Conservation (phyloP, 441 rosid species). For the Syzygium syzygioides region DNA sequence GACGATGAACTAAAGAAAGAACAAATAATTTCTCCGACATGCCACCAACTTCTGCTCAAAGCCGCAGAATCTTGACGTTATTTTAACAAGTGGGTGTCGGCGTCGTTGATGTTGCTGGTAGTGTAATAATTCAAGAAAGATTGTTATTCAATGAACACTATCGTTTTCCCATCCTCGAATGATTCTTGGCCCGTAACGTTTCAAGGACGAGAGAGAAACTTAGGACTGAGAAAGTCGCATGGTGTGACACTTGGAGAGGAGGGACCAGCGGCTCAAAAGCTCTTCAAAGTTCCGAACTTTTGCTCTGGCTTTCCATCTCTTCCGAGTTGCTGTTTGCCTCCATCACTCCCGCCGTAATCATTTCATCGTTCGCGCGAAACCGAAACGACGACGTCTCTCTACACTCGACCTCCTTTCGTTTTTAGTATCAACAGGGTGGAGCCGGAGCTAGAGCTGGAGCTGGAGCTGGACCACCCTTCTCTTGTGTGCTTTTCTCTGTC, state of each 20-base stretch:
- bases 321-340: neutral
- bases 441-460: too few relatives aligned
- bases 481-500: neutral
- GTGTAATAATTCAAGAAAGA: neutral
- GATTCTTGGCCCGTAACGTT: neutral
- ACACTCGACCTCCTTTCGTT: neutral
- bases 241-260: neutral
- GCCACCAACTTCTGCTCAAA: conserved; percentile 26
- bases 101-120: neutral
- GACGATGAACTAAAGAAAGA: neutral
- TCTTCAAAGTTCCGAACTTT: neutral
- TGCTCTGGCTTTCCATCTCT: neutral
- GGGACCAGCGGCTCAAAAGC: neutral
- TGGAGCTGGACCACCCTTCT: neutral
- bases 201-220: neutral
- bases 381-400: neutral
- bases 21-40: conserved; percentile 44
- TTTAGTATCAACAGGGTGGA: neutral
- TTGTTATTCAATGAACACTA: neutral
- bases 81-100: conserved; percentile 7
- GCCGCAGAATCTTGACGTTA: conserved; percentile 20
- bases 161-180: neutral
- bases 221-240: neutral
- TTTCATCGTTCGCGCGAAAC: neutral
- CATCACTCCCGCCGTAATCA: neutral